These are phyloP conservation scores for Pleurotus pulmonarius DNA, from an alignment of 768 basidiomycete species.

Conservation along the genomic window DNA sequence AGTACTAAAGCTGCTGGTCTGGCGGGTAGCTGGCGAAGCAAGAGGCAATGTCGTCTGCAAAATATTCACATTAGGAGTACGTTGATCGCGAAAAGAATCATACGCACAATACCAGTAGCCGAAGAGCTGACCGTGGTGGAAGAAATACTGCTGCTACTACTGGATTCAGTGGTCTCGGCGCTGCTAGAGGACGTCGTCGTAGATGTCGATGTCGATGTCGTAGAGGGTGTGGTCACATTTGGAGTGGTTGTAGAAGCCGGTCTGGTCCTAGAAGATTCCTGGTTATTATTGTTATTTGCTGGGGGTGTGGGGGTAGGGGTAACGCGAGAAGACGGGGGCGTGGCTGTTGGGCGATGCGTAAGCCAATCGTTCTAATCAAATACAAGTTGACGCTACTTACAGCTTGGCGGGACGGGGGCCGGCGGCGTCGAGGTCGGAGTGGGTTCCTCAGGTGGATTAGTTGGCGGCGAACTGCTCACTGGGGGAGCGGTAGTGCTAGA, in stretches of 20 bases:
- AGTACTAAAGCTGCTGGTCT: constrained; percentile 2
- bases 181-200: not conserved
- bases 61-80: not conserved
- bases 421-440: not conserved
- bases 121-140: not conserved
- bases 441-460: not conserved
- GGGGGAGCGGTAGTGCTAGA: not conserved
- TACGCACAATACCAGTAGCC: not conserved
- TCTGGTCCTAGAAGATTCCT: not conserved
- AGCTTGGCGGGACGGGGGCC: not conserved
- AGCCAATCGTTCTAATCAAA: not conserved
- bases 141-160: not conserved
- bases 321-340: not conserved
- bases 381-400: not conserved
- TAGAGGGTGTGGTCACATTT: not conserved
- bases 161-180: not conserved
- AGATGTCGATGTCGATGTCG: not conserved
- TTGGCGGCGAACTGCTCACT: not conserved
- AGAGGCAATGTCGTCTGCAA: not conserved
- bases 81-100: not conserved
- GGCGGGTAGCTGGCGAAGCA: not conserved
- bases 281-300: not conserved
- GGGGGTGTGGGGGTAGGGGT: not conserved
- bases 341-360: not conserved
- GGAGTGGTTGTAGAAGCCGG: not conserved